Base-by-base conservation (phyloP, 179 eudicot species). In the Silene vulgaris region DNA sequence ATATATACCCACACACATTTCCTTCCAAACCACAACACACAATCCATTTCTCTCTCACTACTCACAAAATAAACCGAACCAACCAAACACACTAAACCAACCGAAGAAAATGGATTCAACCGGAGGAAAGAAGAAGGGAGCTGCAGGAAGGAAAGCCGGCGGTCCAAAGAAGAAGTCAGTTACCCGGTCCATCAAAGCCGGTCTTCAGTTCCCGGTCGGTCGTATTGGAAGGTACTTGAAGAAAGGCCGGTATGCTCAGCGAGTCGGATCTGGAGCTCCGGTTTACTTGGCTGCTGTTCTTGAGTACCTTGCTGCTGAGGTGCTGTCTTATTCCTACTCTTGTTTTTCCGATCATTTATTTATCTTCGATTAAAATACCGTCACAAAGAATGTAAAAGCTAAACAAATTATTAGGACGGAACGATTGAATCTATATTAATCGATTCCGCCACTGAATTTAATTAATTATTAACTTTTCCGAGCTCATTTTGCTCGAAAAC, bases 301-400 rank as follows among this genome's bases (percentile, higher is more conserved):
- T 4, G 81, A 79, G 40, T 79, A 79, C 65, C 69, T 79, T 1
- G 81, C 81, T 9, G 81, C 78, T 69, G 81, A 79, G 81, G 81
- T 79, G n/a, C 8, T 21, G 12, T 61, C 12, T 6, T 43, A 43
- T 1, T 23, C 26, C 26, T 23, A 23, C 26, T 23, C 26, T 23
- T 23, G 26, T 23, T 23, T 29, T 29, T 3, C 3, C 3, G 3
- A 2, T 8, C 3, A 48, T 48, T 45, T 45, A 12, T 45, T 45
- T 1, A 45, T 45, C 50, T 21, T 74, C 2, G 19, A 13, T 62
- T 61, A 30, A 30, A 30, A 30, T 30, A 30, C 35, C 35, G 35
- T 23, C 26, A 23, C 26, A 23, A 23, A 23, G 26, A 23, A 23
- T 23, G 26, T 23, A 23, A 23, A 23, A 23, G 0, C 26, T 23